A percentile compares a stretch with the other conserved stretches of the same genome.
These are phyloP conservation scores for Triangularia setosa DNA, from an alignment of 2,329 filamentous ascomycete genomes.

Conservation along the genomic window DNA sequence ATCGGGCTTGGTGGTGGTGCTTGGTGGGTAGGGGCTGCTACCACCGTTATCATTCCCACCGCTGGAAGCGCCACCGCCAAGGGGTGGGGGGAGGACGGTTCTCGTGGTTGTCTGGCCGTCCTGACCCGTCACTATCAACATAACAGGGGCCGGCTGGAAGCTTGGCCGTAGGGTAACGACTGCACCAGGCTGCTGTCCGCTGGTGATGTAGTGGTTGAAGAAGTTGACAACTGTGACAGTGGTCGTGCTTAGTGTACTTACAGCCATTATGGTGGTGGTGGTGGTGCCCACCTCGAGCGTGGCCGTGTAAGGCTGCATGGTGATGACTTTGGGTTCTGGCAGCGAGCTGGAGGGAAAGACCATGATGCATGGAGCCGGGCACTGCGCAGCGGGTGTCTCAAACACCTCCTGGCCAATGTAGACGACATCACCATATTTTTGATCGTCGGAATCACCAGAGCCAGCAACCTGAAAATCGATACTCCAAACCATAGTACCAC, in stretches of 20 bases:
- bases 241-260: not conserved
- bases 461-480: slow-evolving; percentile 23
- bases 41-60: too few species aligned
- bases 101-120: not conserved
- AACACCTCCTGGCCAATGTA: not conserved
- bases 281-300: not conserved
- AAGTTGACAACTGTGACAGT: not conserved
- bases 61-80: not conserved
- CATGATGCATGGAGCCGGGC: not conserved
- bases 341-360: not conserved
- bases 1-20: too few species aligned
- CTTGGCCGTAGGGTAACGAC: not conserved
- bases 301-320: not conserved
- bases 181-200: not conserved
- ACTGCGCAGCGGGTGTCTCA: not conserved
- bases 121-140: not conserved
- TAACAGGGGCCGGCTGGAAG: not conserved
- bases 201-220: not conserved
- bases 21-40: too few species aligned
- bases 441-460: not conserved
- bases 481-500: slow-evolving; percentile 33
- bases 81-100: not conserved
- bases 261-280: not conserved
- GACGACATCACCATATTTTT: not conserved
- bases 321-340: not conserved